Conservation (phyloP, 1,139 yeast species). For the Suhomyces wounanorum region DNA sequence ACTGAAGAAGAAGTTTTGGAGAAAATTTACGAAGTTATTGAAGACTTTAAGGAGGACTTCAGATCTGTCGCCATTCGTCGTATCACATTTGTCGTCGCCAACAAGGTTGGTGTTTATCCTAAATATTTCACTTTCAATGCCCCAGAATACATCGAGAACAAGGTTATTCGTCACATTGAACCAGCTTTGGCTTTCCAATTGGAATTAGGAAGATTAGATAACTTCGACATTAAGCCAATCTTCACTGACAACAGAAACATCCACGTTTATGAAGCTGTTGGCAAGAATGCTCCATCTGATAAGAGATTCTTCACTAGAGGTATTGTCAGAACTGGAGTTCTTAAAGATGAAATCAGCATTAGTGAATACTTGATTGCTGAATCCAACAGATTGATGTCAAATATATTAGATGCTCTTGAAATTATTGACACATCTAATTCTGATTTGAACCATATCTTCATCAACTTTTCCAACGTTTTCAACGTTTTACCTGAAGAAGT, state of each 20-base stretch:
- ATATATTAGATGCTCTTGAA: slow-evolving; percentile 91
- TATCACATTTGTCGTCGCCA: slow-evolving; percentile 86
- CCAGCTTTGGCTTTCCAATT: slow-evolving; percentile 98
- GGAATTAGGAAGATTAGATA: slow-evolving; percentile 90
- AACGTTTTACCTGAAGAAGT: slow-evolving; percentile 93
- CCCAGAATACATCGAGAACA: slow-evolving; percentile 78
- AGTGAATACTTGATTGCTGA: slow-evolving; percentile 94
- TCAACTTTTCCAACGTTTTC: slow-evolving; percentile 93
- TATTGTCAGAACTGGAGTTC: slow-evolving; percentile 92
- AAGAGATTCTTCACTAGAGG: slow-evolving; percentile 97
- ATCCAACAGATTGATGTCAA: slow-evolving; percentile 93
- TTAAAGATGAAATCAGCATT: slow-evolving; percentile 88
- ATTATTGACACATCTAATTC: slow-evolving; percentile 93
- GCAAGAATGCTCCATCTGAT: slow-evolving; percentile 91
- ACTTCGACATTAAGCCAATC: slow-evolving; percentile 91
- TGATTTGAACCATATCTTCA: slow-evolving; percentile 93
- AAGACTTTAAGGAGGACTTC: slow-evolving; percentile 70
- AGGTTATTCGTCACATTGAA: slow-evolving; percentile 94
- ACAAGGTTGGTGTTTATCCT: slow-evolving; percentile 84
- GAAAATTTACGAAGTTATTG: slow-evolving; percentile 65
- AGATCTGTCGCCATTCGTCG: slow-evolving; percentile 78
- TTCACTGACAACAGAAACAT: slow-evolving; percentile 96
- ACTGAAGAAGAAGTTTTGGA: slow-evolving; percentile 69
- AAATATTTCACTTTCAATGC: slow-evolving; percentile 95
- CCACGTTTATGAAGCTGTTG: slow-evolving; percentile 95